phyloP scores from a whole-genome alignment of 1,284 basidiomycete species.

The Leccinum fallax region DNA sequence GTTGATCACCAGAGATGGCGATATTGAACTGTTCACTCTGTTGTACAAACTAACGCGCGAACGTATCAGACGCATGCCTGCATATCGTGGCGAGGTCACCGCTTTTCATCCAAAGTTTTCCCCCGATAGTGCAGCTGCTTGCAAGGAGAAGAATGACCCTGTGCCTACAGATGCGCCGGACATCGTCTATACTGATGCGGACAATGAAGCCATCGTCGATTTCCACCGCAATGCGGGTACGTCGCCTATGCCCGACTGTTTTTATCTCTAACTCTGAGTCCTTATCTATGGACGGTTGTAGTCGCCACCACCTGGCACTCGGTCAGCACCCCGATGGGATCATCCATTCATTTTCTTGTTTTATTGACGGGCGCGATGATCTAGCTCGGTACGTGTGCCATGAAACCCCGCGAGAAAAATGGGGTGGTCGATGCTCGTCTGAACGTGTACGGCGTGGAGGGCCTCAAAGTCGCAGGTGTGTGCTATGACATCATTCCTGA shows the following conservation, averaged over 20 bases:
- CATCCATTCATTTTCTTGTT: not conserved
- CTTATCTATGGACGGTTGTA: slow-evolving; percentile 20
- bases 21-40: slow-evolving; percentile 15
- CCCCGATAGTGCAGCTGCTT: slow-evolving; percentile 45
- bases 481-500: not conserved
- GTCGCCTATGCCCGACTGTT: not conserved
- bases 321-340: slow-evolving; percentile 36
- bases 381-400: slow-evolving; percentile 30
- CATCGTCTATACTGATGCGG: slow-evolving; percentile 57
- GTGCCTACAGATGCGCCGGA: slow-evolving; percentile 46
- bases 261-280: not conserved
- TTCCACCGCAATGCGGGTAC: slow-evolving; percentile 40
- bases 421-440: slow-evolving; percentile 35
- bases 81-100: slow-evolving; percentile 55
- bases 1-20: slow-evolving; percentile 7
- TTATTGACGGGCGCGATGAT: not conserved
- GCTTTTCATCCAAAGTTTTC: slow-evolving; percentile 53
- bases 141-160: slow-evolving; percentile 36
- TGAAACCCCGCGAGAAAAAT: slow-evolving; percentile 29
- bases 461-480: slow-evolving; percentile 34
- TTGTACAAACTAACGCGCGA: slow-evolving; percentile 25
- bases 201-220: slow-evolving; percentile 54
- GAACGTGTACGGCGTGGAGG: slow-evolving; percentile 34
- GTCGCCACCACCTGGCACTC: slow-evolving; percentile 57
- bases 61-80: slow-evolving; percentile 50